Evolutionary conservation across 306 rosid species (phyloP), one percentile per base, ranked within the genome.

Genomic region (Cucurbita argyrosperma): DNA sequence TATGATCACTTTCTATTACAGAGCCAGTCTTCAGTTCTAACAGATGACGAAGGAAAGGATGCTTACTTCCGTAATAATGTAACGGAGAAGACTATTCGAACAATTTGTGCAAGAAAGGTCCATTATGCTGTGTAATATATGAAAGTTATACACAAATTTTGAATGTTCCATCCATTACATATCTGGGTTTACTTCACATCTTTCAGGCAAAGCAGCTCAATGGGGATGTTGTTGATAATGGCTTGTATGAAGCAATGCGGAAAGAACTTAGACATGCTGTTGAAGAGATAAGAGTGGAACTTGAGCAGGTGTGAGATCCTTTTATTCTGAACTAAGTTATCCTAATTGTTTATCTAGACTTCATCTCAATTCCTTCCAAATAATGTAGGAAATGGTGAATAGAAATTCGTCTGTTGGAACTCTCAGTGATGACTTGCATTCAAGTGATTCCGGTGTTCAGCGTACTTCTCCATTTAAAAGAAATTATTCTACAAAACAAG

Each of bases 1-100:
- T 18, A 72, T 49, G 58, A 61, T 74, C 46, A 81, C 10, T 63
- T 81, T 53, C 54, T 52, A 65, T 84, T 85, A 76, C 89, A 94
- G 97, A 95, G 97, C 82, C 96, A 89, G 42, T 90, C 99, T 62
- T 94, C 95, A 13, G 88, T 91, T 79, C 82, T 91, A 72, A 91
- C 95, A 4, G 95, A 91, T 74, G 99, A 95, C 78, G 95, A 91
- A 80, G 96, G 91, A 72, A 83, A 75, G 87, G 85, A 81, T 77
- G 81, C 79, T 74, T 80, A 63, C 62, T 66, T 82, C 65, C 77
- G 82, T 74, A 83, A 81, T 79, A 78, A 61, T 82, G 92, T 86
- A 79, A 72, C 39, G 69, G 92, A 82, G 77, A 82, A 74, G 83
- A 88, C 84, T 63, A 78, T 67, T 61, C 86, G 76, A 74, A 55